Evolutionary conservation across 495 filamentous ascomycete genomes (phyloP).

Genomic region (Aspergillus cristatus): DNA sequence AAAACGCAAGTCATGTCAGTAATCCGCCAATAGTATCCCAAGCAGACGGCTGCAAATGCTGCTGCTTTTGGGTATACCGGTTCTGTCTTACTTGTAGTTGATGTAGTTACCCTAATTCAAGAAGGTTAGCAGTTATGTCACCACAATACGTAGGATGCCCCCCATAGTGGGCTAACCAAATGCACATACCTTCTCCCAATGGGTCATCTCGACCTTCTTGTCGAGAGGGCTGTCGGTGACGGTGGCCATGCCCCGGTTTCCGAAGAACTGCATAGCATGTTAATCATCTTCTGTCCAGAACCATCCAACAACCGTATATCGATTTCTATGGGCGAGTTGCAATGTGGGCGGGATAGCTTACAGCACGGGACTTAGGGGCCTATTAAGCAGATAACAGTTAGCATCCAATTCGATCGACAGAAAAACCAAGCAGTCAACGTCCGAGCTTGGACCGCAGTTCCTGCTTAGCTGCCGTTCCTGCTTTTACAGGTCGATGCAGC

Average conservation of each 20-base stretch:
- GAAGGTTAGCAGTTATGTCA: constrained; percentile 12
- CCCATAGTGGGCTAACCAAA: not conserved
- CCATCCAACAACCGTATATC: constrained; percentile 4
- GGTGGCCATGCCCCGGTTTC: constrained; percentile 51
- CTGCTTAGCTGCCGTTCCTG: not conserved
- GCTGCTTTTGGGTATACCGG: not conserved
- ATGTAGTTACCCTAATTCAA: constrained; percentile 58
- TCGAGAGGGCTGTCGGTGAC: constrained; percentile 53
- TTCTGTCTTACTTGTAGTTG: constrained; percentile 57
- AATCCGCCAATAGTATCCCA: constrained; percentile 1
- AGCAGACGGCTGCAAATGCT: too few relatives aligned
- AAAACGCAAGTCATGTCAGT: constrained; percentile 29
- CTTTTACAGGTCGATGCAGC: too few relatives aligned
- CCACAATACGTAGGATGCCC: not conserved
- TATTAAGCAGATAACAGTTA: constrained; percentile 17
- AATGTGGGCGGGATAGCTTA: constrained; percentile 27
- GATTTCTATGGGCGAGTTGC: constrained; percentile 1
- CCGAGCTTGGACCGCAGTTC: not conserved
- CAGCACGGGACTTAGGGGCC: constrained; percentile 45
- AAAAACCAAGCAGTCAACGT: not conserved
- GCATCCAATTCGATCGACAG: constrained; percentile 6
- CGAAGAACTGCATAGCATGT: constrained; percentile 30
- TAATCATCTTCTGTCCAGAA: constrained; percentile 7
- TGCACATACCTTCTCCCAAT: constrained; percentile 54
- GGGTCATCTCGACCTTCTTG: constrained; percentile 77